phyloP scores from a whole-genome alignment of 2,329 filamentous ascomycete species.

The Leptographium procerum region DNA sequence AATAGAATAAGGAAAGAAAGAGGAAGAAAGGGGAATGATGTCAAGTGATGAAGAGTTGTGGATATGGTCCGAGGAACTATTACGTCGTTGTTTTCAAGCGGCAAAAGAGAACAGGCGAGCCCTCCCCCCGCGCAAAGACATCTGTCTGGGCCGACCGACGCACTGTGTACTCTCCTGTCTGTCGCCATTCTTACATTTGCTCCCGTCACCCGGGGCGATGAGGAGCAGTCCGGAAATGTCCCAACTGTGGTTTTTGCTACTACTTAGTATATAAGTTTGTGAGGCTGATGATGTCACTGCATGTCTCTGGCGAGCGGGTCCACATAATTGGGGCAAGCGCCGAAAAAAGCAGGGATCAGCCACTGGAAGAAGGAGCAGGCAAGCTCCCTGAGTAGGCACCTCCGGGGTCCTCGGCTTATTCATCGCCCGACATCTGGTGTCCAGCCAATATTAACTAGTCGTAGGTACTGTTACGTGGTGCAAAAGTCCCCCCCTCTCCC shows the following conservation, averaged over 20 bases:
- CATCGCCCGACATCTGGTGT: neutral
- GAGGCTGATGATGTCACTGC: slow-evolving; percentile 5
- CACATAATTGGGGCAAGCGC: neutral
- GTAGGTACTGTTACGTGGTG: too few relatives aligned
- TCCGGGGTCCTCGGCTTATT: neutral
- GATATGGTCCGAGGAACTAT: neutral
- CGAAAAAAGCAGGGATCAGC: neutral
- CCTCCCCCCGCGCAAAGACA: neutral
- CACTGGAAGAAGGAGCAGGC: neutral
- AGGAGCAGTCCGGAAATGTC: neutral
- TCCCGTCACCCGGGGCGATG: neutral
- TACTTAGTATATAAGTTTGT: too few relatives aligned
- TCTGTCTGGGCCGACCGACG: too few relatives aligned
- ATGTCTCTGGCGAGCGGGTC: neutral
- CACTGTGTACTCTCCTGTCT: neutral
- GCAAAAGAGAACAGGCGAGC: neutral
- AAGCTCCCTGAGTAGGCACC: neutral
- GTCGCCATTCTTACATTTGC: neutral
- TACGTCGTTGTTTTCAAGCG: neutral
- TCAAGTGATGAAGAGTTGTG: neutral
- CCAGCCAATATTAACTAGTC: neutral
- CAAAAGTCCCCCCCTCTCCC: neutral
- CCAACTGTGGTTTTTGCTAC: neutral
- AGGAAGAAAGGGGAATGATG: neutral
- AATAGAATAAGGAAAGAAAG: neutral